These are phyloP conservation scores for Allium cepa DNA, from an alignment of 106 monocot species.

Conservation along the genomic window DNA sequence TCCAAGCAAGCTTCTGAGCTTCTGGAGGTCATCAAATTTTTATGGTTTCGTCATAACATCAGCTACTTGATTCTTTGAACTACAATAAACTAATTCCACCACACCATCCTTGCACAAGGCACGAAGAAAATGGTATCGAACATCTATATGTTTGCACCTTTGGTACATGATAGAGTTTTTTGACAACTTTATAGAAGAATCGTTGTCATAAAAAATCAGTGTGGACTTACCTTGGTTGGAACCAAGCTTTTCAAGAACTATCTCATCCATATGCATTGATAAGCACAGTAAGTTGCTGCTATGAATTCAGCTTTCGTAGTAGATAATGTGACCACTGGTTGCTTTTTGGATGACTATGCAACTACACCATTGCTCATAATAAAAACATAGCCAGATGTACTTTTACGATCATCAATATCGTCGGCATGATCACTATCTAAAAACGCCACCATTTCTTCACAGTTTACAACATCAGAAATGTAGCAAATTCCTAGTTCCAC, in stretches of 20 bases:
- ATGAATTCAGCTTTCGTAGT: slow-evolving; percentile 1
- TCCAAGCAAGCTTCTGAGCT: not conserved
- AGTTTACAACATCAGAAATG: not conserved
- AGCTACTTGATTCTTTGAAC: not conserved
- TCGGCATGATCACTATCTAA: not conserved
- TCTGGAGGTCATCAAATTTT: not conserved
- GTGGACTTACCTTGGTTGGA: not conserved
- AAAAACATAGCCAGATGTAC: slow-evolving; percentile 1
- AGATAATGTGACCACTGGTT: not conserved
- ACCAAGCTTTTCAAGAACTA: slow-evolving; percentile 1
- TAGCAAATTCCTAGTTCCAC: not conserved
- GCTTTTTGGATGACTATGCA: not conserved
- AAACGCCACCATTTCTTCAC: not conserved
- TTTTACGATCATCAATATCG: not conserved
- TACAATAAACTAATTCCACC: not conserved
- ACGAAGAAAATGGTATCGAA: not conserved
- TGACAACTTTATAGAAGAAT: not conserved
- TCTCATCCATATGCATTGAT: not conserved
- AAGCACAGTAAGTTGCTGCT: not conserved
- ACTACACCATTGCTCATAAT: not conserved
- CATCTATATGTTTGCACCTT: not conserved
- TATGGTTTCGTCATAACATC: not conserved
- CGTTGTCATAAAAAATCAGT: not conserved
- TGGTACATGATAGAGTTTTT: not conserved
- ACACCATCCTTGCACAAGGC: not conserved